Evolutionary conservation across 257 asterid species (phyloP), one percentile per base, ranked within the genome.

Genomic region (Sherardia arvensis): DNA sequence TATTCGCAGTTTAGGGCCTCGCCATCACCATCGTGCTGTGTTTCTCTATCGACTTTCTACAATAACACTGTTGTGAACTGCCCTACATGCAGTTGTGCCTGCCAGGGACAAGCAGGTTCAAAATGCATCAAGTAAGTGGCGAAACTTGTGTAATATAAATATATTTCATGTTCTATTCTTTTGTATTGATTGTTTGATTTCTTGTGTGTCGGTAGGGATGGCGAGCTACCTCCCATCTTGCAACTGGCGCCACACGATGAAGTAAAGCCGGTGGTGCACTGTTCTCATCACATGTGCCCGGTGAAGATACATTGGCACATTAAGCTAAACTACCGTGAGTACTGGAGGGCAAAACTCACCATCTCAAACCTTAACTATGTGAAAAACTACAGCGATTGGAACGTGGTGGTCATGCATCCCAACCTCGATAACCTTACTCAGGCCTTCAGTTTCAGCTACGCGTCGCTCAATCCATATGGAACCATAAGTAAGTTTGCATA

Each of bases 321-420:
- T 54, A 89, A 80, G 66, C 72, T 22, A 38, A 85, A 87, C 60
- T 90, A 90, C 61, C 87, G 15, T 26, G 68, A 80, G 22, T 87
- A 90, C 51, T 90, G 97, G 97, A 81, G 95, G 65, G 94, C 85
- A 25, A 90, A 90, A 66, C 63, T 90, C 22, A 90, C 97, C 1
- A 63, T 90, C 25, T 76, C 73, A 4, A 87, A 90, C 68, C 73
- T 71, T 1, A 90, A 90, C 28, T 71, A 56, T 26, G 87, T 73
- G 18, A 78, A 62, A 76, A 90, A 87, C 43, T 90, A 83, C 67
- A 81, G 77, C 55, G 72, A 80, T 58, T 90, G 97, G 95, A 83
- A 76, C 73, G 59, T 90, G 81, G 97, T 87, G 59, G 81, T 75
- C 11, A 54, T 69, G 53, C 97, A 90, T 75, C 97, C 97, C n/a